A percentile compares a stretch with the other conserved stretches of the same genome.
These are phyloP conservation scores for Capillidium heterosporum DNA, from an alignment of 371 early-diverging fungal genomes.

Conservation along the genomic window DNA sequence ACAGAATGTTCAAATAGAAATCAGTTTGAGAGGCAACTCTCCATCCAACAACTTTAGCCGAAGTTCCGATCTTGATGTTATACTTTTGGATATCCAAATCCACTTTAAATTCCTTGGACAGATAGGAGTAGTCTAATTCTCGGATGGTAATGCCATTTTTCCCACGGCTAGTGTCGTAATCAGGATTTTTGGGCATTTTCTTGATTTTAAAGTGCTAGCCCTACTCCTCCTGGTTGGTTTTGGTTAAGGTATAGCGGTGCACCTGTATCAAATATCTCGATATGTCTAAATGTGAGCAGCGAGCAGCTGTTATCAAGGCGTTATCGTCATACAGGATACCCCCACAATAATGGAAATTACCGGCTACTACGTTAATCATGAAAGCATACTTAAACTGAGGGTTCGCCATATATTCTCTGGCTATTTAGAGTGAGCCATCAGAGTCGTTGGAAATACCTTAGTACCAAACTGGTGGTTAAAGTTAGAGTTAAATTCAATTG, in stretches of 20 bases:
- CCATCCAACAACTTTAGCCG: not conserved
- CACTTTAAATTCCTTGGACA: not conserved
- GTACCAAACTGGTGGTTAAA: no score
- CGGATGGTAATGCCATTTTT: not conserved
- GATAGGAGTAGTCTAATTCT: not conserved
- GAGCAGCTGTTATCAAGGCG: constrained; percentile 3
- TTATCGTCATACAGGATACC: not conserved
- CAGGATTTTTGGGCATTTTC: not conserved
- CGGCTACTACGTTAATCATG: not conserved
- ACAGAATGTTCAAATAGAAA: not conserved
- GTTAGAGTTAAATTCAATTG: no score
- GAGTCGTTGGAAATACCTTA: no score
- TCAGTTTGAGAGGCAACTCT: not conserved
- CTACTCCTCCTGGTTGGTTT: not conserved
- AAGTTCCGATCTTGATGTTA: no score
- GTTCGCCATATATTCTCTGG: not conserved
- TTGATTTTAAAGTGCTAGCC: not conserved
- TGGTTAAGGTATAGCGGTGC: not conserved
- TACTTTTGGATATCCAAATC: not conserved
- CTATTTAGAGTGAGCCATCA: not conserved
- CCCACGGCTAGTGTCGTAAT: not conserved
- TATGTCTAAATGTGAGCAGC: not conserved
- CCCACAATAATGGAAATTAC: not conserved
- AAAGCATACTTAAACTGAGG: constrained; percentile 1
- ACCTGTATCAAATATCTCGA: not conserved